Percentiles rank a stretch among this genome's conserved stretches.
These are phyloP conservation scores for Dendrobium officinale DNA, from an alignment of 106 monocot genomes.

Conservation along the genomic window DNA sequence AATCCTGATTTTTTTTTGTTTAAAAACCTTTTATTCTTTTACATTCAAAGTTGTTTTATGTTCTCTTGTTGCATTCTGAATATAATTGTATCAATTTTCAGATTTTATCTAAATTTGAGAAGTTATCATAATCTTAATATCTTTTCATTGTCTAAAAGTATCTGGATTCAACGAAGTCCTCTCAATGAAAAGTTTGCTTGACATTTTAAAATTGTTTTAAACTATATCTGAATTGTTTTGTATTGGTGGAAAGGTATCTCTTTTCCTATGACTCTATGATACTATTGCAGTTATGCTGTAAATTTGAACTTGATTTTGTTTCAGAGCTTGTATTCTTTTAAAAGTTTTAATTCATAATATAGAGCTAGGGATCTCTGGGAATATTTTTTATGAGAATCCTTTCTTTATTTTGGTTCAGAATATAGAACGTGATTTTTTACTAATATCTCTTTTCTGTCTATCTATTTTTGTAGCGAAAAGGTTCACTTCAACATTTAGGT, in stretches of 20 bases:
- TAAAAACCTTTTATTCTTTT: background rate
- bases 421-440: no score
- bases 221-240: conserved; percentile 50
- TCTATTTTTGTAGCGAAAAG: no score
- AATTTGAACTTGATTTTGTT: conserved; percentile 1
- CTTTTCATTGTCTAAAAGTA: background rate
- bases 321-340: background rate
- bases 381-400: conserved; percentile 8
- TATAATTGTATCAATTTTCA: background rate
- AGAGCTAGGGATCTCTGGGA: background rate
- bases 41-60: background rate
- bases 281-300: background rate
- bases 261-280: background rate
- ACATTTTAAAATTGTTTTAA: background rate
- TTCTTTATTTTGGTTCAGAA: conserved; percentile 31
- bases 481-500: no score
- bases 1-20: background rate
- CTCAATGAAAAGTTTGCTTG: background rate
- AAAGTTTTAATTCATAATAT: background rate
- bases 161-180: background rate
- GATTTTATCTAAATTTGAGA: background rate
- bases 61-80: background rate
- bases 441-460: no score
- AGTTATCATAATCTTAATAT: background rate
- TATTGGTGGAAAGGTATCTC: conserved; percentile 94